phyloP scores from a whole-genome alignment of 805 yeast species.

The Ogataea kodamae region DNA sequence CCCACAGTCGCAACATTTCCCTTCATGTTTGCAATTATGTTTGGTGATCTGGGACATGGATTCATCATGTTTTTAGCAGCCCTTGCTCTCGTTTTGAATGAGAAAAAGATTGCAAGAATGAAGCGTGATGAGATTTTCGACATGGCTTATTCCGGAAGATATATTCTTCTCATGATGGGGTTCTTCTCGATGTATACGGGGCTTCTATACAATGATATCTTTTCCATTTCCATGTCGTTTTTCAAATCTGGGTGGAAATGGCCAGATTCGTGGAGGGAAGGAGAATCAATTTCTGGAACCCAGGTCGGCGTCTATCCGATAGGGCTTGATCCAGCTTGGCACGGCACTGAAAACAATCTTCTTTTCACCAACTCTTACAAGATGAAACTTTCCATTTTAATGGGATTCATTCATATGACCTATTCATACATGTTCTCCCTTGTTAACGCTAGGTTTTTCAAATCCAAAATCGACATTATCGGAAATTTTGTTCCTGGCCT shows the following conservation, averaged over 20 bases:
- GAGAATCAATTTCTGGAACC: conserved; percentile 66
- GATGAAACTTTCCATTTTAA: conserved; percentile 91
- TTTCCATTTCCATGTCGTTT: conserved; percentile 84
- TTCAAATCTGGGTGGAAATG: conserved; percentile 92
- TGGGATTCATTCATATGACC: conserved; percentile 95
- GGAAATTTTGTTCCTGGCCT: conserved; percentile 96
- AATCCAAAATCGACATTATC: conserved; percentile 71
- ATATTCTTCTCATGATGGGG: conserved; percentile 90
- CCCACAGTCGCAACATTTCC: conserved; percentile 96
- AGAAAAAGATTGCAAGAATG: conserved; percentile 61
- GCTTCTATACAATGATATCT: conserved; percentile 85
- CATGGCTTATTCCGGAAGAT: conserved; percentile 94
- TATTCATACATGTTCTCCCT: conserved; percentile 83
- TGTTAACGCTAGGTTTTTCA: conserved; percentile 69
- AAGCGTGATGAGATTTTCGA: conserved; percentile 91
- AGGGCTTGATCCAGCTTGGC: conserved; percentile 96
- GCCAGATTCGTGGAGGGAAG: conserved; percentile 71
- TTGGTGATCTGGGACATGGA: conserved; percentile 98
- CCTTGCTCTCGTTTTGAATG: conserved; percentile 65
- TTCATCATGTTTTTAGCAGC: conserved; percentile 76
- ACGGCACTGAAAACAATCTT: conserved; percentile 89
- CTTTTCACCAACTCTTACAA: conserved; percentile 92
- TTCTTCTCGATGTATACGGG: conserved; percentile 95
- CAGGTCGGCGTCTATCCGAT: conserved; percentile 68
- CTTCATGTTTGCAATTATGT: conserved; percentile 98